phyloP scores from a whole-genome alignment of 805 yeast genomes.

The Maudiozyma saulgeensis region DNA sequence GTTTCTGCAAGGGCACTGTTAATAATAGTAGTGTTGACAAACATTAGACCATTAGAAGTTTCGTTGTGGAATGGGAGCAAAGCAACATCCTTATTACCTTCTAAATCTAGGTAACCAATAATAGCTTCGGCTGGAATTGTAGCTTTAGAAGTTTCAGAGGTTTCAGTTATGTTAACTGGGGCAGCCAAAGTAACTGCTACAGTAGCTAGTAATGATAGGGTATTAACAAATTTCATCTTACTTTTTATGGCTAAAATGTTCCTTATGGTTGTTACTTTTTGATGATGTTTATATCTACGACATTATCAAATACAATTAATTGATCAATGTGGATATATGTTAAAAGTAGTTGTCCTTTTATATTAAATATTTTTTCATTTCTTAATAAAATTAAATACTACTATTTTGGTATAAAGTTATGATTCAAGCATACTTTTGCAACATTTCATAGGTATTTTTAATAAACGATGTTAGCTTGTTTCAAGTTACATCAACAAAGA shows the following conservation, averaged over 20 bases:
- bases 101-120: conserved; percentile 23
- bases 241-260: neutral
- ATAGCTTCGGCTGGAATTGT: conserved; percentile 26
- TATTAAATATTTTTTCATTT: no score
- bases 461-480: no score
- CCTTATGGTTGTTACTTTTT: no score
- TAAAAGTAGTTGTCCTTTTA: no score
- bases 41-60: conserved; percentile 23
- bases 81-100: conserved; percentile 21
- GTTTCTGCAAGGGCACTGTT: conserved; percentile 14
- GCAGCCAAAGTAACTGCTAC: conserved; percentile 11
- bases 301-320: no score
- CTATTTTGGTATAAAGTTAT: no score
- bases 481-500: no score
- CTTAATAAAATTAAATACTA: no score
- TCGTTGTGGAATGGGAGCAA: conserved; percentile 23
- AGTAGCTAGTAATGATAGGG: conserved; percentile 10
- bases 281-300: no score
- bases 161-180: conserved; percentile 16
- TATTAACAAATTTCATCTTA: conserved; percentile 15
- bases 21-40: conserved; percentile 27
- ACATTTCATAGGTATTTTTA: no score
- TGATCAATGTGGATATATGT: no score
- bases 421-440: no score
- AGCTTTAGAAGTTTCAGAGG: conserved; percentile 1